Evolutionary conservation across 2,329 filamentous ascomycete genomes (phyloP).

Genomic region (Beauveria asiatica): DNA sequence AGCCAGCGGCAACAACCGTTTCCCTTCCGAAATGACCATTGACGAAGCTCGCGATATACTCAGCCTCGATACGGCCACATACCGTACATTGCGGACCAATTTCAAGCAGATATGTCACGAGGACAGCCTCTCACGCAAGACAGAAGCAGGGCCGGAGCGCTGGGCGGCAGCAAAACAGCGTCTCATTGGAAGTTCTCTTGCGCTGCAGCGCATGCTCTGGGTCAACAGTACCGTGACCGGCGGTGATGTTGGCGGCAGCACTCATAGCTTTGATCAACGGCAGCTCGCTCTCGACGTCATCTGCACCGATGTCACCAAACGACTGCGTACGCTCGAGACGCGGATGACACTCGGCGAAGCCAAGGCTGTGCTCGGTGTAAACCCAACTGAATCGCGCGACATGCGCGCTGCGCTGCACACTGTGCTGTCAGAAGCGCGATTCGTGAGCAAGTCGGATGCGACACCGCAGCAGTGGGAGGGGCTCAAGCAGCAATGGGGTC

Average conservation of each 20-base stretch:
- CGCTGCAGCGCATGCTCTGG: constrained; percentile 56
- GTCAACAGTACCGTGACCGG: not conserved
- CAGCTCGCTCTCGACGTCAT: constrained; percentile 68
- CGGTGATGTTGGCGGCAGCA: constrained; percentile 29
- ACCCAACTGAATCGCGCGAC: constrained; percentile 42
- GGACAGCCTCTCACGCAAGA: constrained; percentile 65
- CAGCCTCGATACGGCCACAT: constrained; percentile 52
- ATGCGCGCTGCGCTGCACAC: constrained; percentile 59
- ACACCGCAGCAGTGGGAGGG: constrained; percentile 63
- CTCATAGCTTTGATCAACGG: constrained; percentile 42
- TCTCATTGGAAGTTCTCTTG: constrained; percentile 54
- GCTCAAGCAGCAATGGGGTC: constrained; percentile 61
- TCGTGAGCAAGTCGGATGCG: constrained; percentile 65
- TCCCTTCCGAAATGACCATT: constrained; percentile 74
- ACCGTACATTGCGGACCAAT: constrained; percentile 54
- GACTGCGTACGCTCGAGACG: constrained; percentile 56
- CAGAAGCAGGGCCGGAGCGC: constrained; percentile 58
- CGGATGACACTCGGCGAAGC: constrained; percentile 67
- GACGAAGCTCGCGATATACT: constrained; percentile 68
- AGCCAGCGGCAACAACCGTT: constrained; percentile 61
- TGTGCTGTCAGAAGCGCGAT: constrained; percentile 55
- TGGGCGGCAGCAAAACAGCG: constrained; percentile 66
- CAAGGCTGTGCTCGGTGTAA: constrained; percentile 49
- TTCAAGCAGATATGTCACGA: constrained; percentile 65
- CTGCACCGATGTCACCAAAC: constrained; percentile 73